Evolutionary conservation across 1,284 basidiomycete species (phyloP).

Genomic region (Apiotrichum domesticum): DNA sequence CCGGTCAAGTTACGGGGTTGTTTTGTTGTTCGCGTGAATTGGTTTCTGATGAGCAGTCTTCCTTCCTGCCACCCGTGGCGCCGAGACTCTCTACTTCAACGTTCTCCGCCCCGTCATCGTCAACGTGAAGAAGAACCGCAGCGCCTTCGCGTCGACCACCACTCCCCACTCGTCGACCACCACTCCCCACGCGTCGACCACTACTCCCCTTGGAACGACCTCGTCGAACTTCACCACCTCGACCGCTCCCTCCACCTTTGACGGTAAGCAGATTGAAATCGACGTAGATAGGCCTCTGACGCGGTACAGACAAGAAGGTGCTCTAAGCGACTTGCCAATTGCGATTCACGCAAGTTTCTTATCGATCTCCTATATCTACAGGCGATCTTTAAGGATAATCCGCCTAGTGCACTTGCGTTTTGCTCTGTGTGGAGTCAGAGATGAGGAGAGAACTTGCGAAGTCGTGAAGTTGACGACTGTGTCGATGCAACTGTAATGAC

Average conservation of each 20-base stretch:
- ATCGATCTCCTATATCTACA: neutral
- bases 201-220: neutral
- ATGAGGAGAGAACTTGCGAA: neutral
- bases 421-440: neutral
- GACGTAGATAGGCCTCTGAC: constrained; percentile 1
- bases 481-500: neutral
- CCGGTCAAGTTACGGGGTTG: neutral
- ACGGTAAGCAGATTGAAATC: constrained; percentile 26
- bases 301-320: constrained; percentile 10
- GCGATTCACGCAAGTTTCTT: neutral
- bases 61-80: constrained; percentile 56
- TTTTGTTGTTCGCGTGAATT: too few species aligned
- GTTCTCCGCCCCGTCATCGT: constrained; percentile 64
- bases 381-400: neutral
- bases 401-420: neutral
- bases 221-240: constrained; percentile 2
- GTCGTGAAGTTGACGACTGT: neutral
- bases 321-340: constrained; percentile 7
- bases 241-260: constrained; percentile 38
- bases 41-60: constrained; percentile 23
- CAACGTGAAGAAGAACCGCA: constrained; percentile 36
- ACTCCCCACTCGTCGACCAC: too few species aligned
- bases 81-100: constrained; percentile 61
- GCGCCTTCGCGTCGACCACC: constrained; percentile 6
- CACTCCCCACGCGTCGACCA: constrained; percentile 6